Percentiles rank a stretch among this genome's conserved stretches.
Conservation (phyloP, 2,329 filamentous ascomycete genomes). For the Didymosphaeria variabile region DNA sequence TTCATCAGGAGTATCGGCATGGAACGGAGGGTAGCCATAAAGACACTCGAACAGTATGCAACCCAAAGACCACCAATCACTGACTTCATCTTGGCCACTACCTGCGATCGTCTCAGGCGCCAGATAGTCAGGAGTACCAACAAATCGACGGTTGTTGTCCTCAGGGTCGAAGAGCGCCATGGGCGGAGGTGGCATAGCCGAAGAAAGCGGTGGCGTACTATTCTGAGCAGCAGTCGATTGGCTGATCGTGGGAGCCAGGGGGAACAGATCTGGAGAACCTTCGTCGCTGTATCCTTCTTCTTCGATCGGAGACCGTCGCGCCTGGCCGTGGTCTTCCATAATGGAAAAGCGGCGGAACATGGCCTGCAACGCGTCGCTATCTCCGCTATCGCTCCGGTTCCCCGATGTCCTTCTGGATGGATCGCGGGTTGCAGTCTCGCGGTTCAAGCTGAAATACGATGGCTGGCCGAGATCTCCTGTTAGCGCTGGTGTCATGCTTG, state of each 20-base stretch:
- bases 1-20: slow-evolving; percentile 86
- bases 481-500: slow-evolving; percentile 83
- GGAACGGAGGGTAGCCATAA: slow-evolving; percentile 92
- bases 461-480: slow-evolving; percentile 76
- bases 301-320: slow-evolving; percentile 70
- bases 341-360: slow-evolving; percentile 78
- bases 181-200: slow-evolving; percentile 87
- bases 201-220: slow-evolving; percentile 67
- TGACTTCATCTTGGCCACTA: slow-evolving; percentile 94
- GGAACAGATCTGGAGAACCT: slow-evolving; percentile 79
- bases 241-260: slow-evolving; percentile 68
- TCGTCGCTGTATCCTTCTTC: slow-evolving; percentile 77
- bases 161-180: slow-evolving; percentile 95
- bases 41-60: slow-evolving; percentile 98
- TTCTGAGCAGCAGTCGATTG: slow-evolving; percentile 63
- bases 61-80: slow-evolving; percentile 99
- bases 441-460: slow-evolving; percentile 87
- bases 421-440: slow-evolving; percentile 68
- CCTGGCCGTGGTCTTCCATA: slow-evolving; percentile 54
- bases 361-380: slow-evolving; percentile 82
- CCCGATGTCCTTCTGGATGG: slow-evolving; percentile 75
- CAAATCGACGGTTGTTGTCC: slow-evolving; percentile 90
- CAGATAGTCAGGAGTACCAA: slow-evolving; percentile 95
- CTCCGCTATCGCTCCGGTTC: slow-evolving; percentile 89
- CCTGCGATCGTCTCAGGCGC: slow-evolving; percentile 97